Percentiles rank a stretch among this genome's conserved stretches.
Evolutionary conservation across 345 rosid species (phyloP).

Genomic region (Populus davidiana): DNA sequence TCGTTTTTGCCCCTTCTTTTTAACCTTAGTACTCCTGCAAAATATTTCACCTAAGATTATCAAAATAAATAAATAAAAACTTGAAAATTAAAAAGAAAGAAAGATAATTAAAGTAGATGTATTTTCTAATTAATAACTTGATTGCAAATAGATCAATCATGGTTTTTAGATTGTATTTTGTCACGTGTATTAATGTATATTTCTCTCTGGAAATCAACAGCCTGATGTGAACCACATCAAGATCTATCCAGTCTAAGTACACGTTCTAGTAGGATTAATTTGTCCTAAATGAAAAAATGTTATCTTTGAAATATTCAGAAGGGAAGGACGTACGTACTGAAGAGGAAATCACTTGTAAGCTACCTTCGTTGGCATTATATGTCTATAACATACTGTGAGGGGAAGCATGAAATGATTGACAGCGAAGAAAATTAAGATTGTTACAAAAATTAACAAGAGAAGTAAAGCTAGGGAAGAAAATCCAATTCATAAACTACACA

Average conservation of each 20-base stretch:
- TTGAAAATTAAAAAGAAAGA: neutral
- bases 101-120: neutral
- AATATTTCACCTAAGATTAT: constrained; percentile 34
- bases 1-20: constrained; percentile 79
- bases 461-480: no score
- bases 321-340: neutral
- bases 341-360: no score
- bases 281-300: neutral
- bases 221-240: neutral
- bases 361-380: neutral
- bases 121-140: neutral
- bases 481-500: no score
- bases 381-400: neutral
- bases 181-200: neutral
- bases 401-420: neutral
- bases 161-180: neutral
- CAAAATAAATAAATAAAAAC: constrained; percentile 8
- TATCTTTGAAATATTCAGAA: neutral
- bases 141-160: neutral
- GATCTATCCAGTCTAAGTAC: neutral
- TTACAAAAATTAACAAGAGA: neutral
- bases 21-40: constrained; percentile 56
- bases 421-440: neutral
- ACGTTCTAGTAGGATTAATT: neutral
- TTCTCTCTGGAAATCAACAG: neutral